A percentile compares a stretch with the other conserved stretches of the same genome.
These are phyloP conservation scores for Cavenderia fasciculata DNA, from an alignment of 78 protist species.

Conservation along the genomic window DNA sequence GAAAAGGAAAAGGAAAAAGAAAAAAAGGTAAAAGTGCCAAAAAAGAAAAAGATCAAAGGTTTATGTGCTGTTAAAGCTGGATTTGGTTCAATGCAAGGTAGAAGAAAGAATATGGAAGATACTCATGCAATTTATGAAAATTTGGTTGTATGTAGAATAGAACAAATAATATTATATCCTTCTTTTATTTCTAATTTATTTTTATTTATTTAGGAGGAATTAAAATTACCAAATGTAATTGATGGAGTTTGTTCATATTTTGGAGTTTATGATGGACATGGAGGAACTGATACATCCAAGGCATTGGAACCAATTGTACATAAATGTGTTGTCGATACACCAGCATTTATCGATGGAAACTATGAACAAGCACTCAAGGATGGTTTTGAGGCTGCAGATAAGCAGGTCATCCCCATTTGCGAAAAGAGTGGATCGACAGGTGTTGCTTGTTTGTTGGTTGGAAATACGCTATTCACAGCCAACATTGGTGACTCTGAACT, in stretches of 20 bases:
- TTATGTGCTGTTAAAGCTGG: slow-evolving; percentile 22
- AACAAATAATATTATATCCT: no score
- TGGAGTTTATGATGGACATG: slow-evolving; percentile 87
- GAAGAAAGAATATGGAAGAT: slow-evolving; percentile 83
- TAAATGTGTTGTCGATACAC: slow-evolving; percentile 34
- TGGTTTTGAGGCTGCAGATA: slow-evolving; percentile 62
- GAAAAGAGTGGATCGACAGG: slow-evolving; percentile 76
- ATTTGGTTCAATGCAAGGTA: slow-evolving; percentile 41
- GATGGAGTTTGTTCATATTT: slow-evolving; percentile 28
- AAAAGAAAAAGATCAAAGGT: slow-evolving; percentile 25
- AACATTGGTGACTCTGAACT: slow-evolving; percentile 80
- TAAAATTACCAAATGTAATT: not conserved
- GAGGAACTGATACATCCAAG: slow-evolving; percentile 66
- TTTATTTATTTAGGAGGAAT: not conserved
- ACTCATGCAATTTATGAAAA: slow-evolving; percentile 47
- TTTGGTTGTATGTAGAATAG: slow-evolving; percentile 2
- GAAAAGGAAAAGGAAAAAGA: slow-evolving; percentile 21
- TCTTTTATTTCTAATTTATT: not conserved
- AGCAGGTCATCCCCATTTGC: slow-evolving; percentile 38
- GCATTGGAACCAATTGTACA: slow-evolving; percentile 64
- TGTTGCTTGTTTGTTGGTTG: slow-evolving; percentile 50
- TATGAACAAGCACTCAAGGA: slow-evolving; percentile 58
- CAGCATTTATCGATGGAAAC: slow-evolving; percentile 7
- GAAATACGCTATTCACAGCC: slow-evolving; percentile 57
- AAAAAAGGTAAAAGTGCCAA: not conserved